Conservation (phyloP, 768 basidiomycete species). For the Termitomyces sp. region DNA sequence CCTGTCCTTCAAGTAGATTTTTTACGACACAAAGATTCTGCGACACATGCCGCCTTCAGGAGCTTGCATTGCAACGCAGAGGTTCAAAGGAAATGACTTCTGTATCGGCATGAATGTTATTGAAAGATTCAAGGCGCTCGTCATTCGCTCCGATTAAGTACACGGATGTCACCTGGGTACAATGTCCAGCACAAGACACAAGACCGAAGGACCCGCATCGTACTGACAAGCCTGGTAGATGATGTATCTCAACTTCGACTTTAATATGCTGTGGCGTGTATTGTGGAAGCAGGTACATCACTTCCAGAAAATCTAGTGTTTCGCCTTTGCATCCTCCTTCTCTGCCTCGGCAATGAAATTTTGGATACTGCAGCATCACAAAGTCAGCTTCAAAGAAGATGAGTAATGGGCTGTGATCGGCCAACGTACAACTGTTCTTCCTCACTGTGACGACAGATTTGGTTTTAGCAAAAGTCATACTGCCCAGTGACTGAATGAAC, state of each 20-base stretch:
- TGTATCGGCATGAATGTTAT: neutral
- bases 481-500: constrained; percentile 19
- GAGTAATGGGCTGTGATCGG: neutral
- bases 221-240: neutral
- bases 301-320: constrained; percentile 30
- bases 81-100: no score
- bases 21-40: neutral
- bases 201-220: neutral
- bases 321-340: constrained; percentile 55
- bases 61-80: neutral
- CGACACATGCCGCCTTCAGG: neutral
- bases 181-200: neutral
- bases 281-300: constrained; percentile 8
- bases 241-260: constrained; percentile 1
- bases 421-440: constrained; percentile 77
- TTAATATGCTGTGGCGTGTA: constrained; percentile 5
- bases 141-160: neutral
- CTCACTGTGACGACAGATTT: constrained; percentile 42
- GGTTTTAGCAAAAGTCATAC: constrained; percentile 7
- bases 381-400: constrained; percentile 17
- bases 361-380: constrained; percentile 58
- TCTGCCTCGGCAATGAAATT: constrained; percentile 81
- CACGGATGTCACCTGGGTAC: neutral
- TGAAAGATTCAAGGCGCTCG: neutral
- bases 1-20: neutral